Conservation (phyloP, 2,329 filamentous ascomycete genomes). For the Penicillium psychrosexuale region DNA sequence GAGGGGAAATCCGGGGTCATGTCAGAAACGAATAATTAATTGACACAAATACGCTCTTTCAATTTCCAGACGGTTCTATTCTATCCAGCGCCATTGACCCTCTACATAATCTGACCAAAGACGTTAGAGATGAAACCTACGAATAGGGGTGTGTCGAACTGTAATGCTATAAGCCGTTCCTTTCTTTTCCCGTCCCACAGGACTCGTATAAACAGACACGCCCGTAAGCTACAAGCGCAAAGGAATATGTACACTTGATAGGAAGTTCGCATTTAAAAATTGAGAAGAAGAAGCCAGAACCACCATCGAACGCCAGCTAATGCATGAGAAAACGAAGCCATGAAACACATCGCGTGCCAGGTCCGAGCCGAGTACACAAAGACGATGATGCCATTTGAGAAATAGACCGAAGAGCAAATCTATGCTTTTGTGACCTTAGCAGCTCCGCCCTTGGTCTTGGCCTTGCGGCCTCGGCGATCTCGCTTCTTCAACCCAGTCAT, state of each 20-base stretch:
- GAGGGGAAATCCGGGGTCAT: background rate
- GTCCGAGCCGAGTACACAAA: background rate
- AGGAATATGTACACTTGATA: slow-evolving; percentile 19
- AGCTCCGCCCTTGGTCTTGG: slow-evolving; percentile 54
- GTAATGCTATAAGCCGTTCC: background rate
- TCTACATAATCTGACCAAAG: background rate
- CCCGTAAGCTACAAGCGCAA: slow-evolving; percentile 5
- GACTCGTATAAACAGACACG: slow-evolving; percentile 4
- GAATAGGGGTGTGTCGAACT: background rate
- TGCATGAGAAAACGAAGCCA: slow-evolving; percentile 20
- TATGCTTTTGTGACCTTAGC: slow-evolving; percentile 34
- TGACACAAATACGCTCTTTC: background rate
- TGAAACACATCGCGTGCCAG: background rate
- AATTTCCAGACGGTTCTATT: background rate
- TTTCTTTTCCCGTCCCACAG: background rate
- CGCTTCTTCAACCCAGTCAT: slow-evolving; percentile 91
- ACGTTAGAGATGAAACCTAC: background rate
- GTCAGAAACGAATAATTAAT: slow-evolving; percentile 4
- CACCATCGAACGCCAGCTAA: slow-evolving; percentile 26
- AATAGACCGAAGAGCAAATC: slow-evolving; percentile 3
- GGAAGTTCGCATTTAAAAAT: slow-evolving; percentile 12
- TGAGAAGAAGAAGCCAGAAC: slow-evolving; percentile 7
- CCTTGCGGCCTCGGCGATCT: slow-evolving; percentile 67
- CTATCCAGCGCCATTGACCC: background rate
- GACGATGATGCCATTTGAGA: background rate